Evolutionary conservation across 805 yeast species (phyloP), one percentile per base, ranked within the genome.

Genomic region (Spencermartinsiella europaea): DNA sequence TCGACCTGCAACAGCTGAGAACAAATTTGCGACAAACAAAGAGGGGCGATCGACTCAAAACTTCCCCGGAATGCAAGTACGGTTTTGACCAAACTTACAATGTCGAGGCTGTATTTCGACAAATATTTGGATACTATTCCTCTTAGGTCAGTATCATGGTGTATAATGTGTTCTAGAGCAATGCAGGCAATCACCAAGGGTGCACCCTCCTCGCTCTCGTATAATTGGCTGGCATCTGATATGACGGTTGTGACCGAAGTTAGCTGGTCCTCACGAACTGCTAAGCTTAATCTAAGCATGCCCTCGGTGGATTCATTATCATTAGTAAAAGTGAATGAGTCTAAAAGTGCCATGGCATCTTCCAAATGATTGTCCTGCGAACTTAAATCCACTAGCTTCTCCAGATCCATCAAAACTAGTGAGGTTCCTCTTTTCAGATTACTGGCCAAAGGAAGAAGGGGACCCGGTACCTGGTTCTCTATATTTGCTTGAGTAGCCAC

Each of bases 101-200:
- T 25, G 31, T 25, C 31, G 12, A 25, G 7, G 12, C 12, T 25
- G 12, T 25, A 12, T 12, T 25, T 7, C 31, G 31, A 25, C 12
- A 25, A 25, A 25, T 25, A 25, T 25, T 7, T 7, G 7, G 31
- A 25, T 7, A 12, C 12, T 7, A 25, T 25, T 25, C 31, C 31
- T 7, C 31, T 25, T 7, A 12, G 10, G 12, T 7, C 12, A 25
- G 31, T 12, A 12, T 12, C 12, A 12, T 12, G 10, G 10, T 25
- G 7, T 7, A 25, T 12, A 25, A 38, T 38, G 10, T 34, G 15
- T 5, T 19, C 42, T 16, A 38, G 34, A 4, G 42, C 17, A 16
- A 38, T 38, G 15, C 16, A 38, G 8, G 42, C 31, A 10, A 38
- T 25, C 5, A 38, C 22, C 22, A 38, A 8, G 12, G 42, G 34